Evolutionary conservation across 345 rosid species (phyloP).

Genomic region (Murraya koenigii): DNA sequence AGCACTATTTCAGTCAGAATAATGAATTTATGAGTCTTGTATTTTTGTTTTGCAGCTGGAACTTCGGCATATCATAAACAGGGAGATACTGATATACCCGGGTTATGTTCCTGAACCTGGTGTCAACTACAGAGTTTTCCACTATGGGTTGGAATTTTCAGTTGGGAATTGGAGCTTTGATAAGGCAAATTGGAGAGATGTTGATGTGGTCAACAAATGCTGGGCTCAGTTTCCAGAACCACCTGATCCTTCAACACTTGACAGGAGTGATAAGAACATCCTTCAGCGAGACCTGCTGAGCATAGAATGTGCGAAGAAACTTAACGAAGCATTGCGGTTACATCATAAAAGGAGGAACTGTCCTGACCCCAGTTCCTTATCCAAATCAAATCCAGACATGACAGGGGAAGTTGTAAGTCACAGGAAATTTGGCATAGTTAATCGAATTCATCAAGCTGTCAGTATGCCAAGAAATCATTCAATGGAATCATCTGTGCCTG

Average conservation of each 20-base stretch:
- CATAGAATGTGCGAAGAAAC: conserved; percentile 80
- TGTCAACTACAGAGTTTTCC: conserved; percentile 79
- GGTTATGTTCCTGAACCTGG: conserved; percentile 88
- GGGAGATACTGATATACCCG: conserved; percentile 77
- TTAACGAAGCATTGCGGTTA: conserved; percentile 72
- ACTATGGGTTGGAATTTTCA: conserved; percentile 84
- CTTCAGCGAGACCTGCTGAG: conserved; percentile 77
- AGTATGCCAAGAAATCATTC: conserved; percentile 23
- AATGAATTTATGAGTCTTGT: neutral
- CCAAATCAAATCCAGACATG: conserved; percentile 21
- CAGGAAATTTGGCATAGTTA: conserved; percentile 44
- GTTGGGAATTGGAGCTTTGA: conserved; percentile 98
- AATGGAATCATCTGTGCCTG: conserved; percentile 32
- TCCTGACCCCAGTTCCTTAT: conserved; percentile 38
- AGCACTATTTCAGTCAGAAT: too few relatives aligned
- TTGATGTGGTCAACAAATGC: conserved; percentile 70
- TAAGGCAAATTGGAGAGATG: conserved; percentile 89
- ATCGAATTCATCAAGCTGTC: conserved; percentile 11
- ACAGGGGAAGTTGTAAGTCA: conserved; percentile 31
- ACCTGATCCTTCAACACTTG: conserved; percentile 59
- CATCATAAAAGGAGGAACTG: conserved; percentile 82
- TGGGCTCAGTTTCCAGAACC: conserved; percentile 94
- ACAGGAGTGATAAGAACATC: conserved; percentile 42
- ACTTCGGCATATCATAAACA: conserved; percentile 68
- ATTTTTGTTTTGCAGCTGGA: conserved; percentile 59